Evolutionary conservation across 345 rosid genomes (phyloP).

Genomic region (Carallia brachiata): DNA sequence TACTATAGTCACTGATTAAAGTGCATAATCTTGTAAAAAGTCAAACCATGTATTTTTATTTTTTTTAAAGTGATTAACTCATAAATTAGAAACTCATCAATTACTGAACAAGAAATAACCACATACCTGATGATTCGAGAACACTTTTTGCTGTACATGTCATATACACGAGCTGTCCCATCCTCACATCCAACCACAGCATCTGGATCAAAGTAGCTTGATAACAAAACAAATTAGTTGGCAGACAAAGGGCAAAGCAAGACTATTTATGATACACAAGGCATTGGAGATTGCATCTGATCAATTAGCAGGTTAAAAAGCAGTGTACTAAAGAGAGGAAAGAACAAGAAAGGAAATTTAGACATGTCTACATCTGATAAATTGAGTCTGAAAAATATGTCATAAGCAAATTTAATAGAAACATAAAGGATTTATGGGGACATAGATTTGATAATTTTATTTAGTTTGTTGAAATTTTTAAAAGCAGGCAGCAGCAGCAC

Average conservation of each 20-base stretch:
- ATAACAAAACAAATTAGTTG: constrained; percentile 12
- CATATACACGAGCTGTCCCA: constrained; percentile 83
- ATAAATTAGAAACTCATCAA: not conserved
- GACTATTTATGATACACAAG: not conserved
- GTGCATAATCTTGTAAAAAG: not conserved
- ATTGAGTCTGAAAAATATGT: not conserved
- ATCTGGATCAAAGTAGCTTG: constrained; percentile 85
- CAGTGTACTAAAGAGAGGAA: no score
- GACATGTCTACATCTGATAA: not conserved
- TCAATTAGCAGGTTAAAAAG: no score
- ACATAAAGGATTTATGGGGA: no score
- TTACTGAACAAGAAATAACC: not conserved
- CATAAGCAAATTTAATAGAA: not conserved
- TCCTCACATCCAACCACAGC: constrained; percentile 95
- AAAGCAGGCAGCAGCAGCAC: no score
- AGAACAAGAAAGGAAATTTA: no score
- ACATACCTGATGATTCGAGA: constrained; percentile 70
- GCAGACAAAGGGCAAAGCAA: not conserved
- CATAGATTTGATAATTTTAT: no score
- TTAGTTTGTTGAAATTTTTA: no score
- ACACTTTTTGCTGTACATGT: constrained; percentile 85
- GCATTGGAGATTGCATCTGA: not conserved
- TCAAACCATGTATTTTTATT: not conserved
- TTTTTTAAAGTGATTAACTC: not conserved
- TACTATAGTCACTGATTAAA: no score